Conservation (phyloP, 352 stramenopile species). For the Phytophthora pseudosyringae region DNA sequence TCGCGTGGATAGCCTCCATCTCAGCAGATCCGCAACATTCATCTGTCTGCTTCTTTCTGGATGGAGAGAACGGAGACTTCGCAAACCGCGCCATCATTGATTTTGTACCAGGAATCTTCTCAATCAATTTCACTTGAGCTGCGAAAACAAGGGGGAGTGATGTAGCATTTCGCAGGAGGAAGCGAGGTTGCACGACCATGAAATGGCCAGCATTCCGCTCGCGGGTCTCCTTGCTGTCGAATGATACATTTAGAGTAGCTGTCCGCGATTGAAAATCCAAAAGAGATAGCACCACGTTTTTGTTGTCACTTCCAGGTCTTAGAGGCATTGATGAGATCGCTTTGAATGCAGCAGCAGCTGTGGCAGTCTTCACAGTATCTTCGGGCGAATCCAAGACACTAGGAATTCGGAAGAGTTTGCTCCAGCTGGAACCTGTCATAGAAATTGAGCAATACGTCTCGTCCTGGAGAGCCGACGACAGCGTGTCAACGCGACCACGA, state of each 20-base stretch:
- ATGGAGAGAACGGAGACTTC: slow-evolving; percentile 54
- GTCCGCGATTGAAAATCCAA: slow-evolving; percentile 64
- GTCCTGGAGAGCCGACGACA: slow-evolving; percentile 76
- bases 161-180: slow-evolving; percentile 70
- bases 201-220: slow-evolving; percentile 56
- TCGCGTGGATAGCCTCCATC: slow-evolving; percentile 76
- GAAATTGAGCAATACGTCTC: slow-evolving; percentile 80
- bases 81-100: slow-evolving; percentile 50
- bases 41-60: slow-evolving; percentile 47
- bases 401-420: slow-evolving; percentile 69
- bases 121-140: slow-evolving; percentile 55
- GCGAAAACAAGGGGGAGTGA: slow-evolving; percentile 59
- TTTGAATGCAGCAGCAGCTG: slow-evolving; percentile 10
- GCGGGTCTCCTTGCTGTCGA: slow-evolving; percentile 53
- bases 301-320: slow-evolving; percentile 25
- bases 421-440: slow-evolving; percentile 83
- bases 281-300: slow-evolving; percentile 52
- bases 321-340: slow-evolving; percentile 23
- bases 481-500: slow-evolving; percentile 56
- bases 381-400: slow-evolving; percentile 32
- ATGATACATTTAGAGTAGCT: slow-evolving; percentile 69
- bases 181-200: slow-evolving; percentile 71
- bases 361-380: slow-evolving; percentile 3
- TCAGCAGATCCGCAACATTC: slow-evolving; percentile 65
- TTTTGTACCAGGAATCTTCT: slow-evolving; percentile 64